These are phyloP conservation scores for Phytophthora tubulina DNA, from an alignment of 352 stramenopile species.

Conservation along the genomic window DNA sequence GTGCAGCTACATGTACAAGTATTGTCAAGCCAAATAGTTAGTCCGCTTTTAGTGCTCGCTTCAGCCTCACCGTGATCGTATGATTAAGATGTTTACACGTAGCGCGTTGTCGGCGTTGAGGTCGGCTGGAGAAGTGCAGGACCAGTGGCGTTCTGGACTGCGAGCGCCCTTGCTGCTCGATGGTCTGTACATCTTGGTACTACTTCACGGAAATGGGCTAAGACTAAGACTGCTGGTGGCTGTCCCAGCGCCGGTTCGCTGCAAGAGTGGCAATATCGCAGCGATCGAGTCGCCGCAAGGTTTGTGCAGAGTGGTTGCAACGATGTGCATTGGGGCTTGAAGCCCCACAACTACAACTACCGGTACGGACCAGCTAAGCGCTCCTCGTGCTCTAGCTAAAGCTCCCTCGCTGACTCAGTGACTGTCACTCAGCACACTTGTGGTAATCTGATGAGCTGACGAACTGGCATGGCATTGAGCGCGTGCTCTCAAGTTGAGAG, in stretches of 20 bases:
- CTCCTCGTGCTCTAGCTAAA: background rate
- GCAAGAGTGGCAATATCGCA: background rate
- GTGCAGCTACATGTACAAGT: no score
- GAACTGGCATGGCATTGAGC: slow-evolving; percentile 3
- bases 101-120: slow-evolving; percentile 1
- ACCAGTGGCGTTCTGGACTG: slow-evolving; percentile 6
- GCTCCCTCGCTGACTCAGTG: no score
- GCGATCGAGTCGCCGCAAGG: no score
- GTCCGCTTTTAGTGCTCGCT: background rate
- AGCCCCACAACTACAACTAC: background rate
- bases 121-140: background rate
- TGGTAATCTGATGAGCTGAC: slow-evolving; percentile 18
- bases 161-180: background rate
- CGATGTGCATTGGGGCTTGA: background rate
- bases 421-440: background rate
- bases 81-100: slow-evolving; percentile 12
- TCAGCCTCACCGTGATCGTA: background rate
- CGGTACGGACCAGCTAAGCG: background rate
- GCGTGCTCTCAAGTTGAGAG: background rate
- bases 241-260: background rate
- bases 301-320: no score
- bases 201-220: slow-evolving; percentile 25
- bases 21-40: background rate
- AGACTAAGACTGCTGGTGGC: background rate
- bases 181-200: slow-evolving; percentile 6